Conservation (phyloP, 306 rosid species). For the Gastrolobium villosum region DNA sequence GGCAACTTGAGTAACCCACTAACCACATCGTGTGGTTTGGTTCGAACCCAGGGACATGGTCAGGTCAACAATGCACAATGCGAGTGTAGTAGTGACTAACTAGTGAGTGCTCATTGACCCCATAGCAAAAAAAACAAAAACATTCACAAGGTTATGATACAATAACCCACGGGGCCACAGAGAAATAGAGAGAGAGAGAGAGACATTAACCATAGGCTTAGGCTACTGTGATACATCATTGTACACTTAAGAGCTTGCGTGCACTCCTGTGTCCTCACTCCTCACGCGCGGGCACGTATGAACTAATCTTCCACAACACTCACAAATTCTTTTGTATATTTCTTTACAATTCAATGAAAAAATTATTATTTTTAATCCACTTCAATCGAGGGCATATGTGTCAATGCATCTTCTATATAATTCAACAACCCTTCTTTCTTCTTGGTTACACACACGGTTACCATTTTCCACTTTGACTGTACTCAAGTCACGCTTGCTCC, state of each 20-base stretch:
- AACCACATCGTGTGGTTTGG: constrained; percentile 34
- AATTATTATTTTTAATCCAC: constrained; percentile 29
- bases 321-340: background rate
- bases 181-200: background rate
- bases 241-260: constrained; percentile 73
- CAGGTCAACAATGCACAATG: constrained; percentile 15
- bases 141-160: constrained; percentile 43
- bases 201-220: background rate
- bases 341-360: background rate
- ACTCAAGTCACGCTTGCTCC: constrained; percentile 61
- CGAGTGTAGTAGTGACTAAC: background rate
- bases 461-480: constrained; percentile 67
- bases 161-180: constrained; percentile 48
- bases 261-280: constrained; percentile 58
- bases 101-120: constrained; percentile 42
- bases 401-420: constrained; percentile 72
- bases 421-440: constrained; percentile 57
- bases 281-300: constrained; percentile 63
- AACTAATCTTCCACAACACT: constrained; percentile 47
- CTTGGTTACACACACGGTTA: constrained; percentile 42
- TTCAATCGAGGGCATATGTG: constrained; percentile 63
- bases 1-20: constrained; percentile 37
- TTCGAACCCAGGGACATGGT: constrained; percentile 48
- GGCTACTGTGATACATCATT: constrained; percentile 60
- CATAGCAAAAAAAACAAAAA: constrained; percentile 30